A percentile compares a stretch with the other conserved stretches of the same genome.
These are phyloP conservation scores for Sphenostylis stenocarpa DNA, from an alignment of 306 rosid species.

Conservation along the genomic window DNA sequence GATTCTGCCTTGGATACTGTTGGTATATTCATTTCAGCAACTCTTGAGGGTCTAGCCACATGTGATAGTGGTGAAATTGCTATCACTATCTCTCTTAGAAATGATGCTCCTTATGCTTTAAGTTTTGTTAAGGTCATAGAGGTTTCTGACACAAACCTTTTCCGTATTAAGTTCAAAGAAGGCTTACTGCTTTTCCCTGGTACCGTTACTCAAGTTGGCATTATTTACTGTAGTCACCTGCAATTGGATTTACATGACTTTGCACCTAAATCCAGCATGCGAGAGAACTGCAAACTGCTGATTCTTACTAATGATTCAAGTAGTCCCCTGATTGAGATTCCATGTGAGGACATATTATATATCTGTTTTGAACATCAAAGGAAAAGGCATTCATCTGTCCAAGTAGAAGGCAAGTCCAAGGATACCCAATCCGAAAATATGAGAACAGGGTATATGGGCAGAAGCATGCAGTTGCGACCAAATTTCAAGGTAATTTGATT, in stretches of 20 bases:
- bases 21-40: constrained; percentile 54
- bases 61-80: constrained; percentile 49
- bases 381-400: constrained; percentile 47
- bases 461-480: constrained; percentile 39
- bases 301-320: constrained; percentile 75
- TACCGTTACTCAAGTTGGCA: constrained; percentile 71
- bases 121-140: constrained; percentile 59
- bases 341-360: constrained; percentile 62
- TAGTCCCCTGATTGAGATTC: constrained; percentile 70
- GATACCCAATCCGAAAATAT: constrained; percentile 37
- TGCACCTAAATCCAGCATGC: constrained; percentile 41
- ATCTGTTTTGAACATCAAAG: constrained; percentile 56
- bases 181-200: constrained; percentile 86
- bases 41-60: constrained; percentile 56
- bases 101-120: constrained; percentile 52
- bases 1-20: constrained; percentile 34
- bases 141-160: constrained; percentile 51
- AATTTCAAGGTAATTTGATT: constrained; percentile 52
- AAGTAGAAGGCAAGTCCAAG: constrained; percentile 46
- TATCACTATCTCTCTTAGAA: constrained; percentile 63
- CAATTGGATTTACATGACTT: constrained; percentile 36
- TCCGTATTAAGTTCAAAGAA: constrained; percentile 61
- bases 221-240: constrained; percentile 57
- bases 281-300: constrained; percentile 57
- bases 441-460: constrained; percentile 39